Evolutionary conservation across 257 asterid species (phyloP).

Genomic region (Striga asiatica): DNA sequence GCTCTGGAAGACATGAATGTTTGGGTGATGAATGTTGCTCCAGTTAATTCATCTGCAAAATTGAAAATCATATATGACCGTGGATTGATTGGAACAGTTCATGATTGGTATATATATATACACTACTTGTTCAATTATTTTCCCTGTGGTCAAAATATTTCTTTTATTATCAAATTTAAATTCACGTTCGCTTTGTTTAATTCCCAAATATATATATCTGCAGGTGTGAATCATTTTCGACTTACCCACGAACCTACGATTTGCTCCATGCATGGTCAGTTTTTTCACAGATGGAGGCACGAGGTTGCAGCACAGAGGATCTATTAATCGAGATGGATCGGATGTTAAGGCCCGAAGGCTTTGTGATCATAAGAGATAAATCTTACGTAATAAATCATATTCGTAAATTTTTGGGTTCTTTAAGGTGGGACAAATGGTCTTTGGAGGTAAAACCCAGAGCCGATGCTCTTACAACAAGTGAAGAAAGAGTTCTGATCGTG

Average conservation of each 20-base stretch:
- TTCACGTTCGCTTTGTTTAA: too few relatives aligned
- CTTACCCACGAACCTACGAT: slow-evolving; percentile 93
- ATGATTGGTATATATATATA: slow-evolving; percentile 97
- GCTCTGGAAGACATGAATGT: slow-evolving; percentile 73
- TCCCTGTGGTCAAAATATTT: too few relatives aligned
- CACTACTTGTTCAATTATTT: too few relatives aligned
- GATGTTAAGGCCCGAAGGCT: slow-evolving; percentile 76
- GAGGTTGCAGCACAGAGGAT: slow-evolving; percentile 77
- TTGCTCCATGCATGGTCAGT: slow-evolving; percentile 78
- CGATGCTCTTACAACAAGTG: slow-evolving; percentile 46
- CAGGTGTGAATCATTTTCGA: slow-evolving; percentile 98
- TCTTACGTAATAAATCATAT: slow-evolving; percentile 38
- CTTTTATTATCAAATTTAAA: too few relatives aligned
- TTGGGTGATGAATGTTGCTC: slow-evolving; percentile 97
- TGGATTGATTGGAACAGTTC: slow-evolving; percentile 87
- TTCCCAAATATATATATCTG: background rate
- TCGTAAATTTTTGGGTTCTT: slow-evolving; percentile 45
- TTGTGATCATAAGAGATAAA: slow-evolving; percentile 69
- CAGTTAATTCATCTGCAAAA: slow-evolving; percentile 48
- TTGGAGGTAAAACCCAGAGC: slow-evolving; percentile 63
- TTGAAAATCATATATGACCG: slow-evolving; percentile 78
- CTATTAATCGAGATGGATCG: slow-evolving; percentile 89
- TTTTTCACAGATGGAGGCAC: slow-evolving; percentile 52
- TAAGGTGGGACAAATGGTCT: slow-evolving; percentile 81
- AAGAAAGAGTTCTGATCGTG: slow-evolving; percentile 62